A percentile compares a stretch with the other conserved stretches of the same genome.
Conservation (phyloP, 768 basidiomycete genomes). For the Omphalotus guepiniiformis region DNA sequence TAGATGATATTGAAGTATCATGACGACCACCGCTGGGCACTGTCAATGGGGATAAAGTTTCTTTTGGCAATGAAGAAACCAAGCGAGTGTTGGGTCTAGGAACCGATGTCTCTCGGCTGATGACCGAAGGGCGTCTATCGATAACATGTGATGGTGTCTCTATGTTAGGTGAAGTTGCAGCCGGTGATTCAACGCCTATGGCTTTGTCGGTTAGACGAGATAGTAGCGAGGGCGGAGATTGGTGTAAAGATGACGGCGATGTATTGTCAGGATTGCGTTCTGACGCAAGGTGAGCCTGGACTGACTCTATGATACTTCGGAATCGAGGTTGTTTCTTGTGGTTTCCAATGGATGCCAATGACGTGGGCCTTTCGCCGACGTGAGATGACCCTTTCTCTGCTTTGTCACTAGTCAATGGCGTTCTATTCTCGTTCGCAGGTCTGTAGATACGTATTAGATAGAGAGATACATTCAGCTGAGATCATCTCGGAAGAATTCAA, state of each 20-base stretch:
- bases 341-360: constrained; percentile 5
- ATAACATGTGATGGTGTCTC: background rate
- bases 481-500: too few species aligned
- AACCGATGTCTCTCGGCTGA: too few species aligned
- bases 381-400: too few species aligned
- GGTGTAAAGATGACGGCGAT: background rate
- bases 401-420: too few species aligned
- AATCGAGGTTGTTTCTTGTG: constrained; percentile 11
- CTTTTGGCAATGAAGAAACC: background rate
- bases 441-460: too few species aligned
- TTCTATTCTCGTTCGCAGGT: too few species aligned
- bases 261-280: background rate
- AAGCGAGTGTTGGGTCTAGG: background rate
- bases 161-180: background rate
- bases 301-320: constrained; percentile 12
- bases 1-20: too few species aligned
- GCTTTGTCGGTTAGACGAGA: constrained; percentile 1
- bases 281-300: constrained; percentile 16
- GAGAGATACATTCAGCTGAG: too few species aligned
- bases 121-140: background rate
- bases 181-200: background rate
- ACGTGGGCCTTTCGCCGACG: background rate
- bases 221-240: constrained; percentile 3
- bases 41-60: background rate
- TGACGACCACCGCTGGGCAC: background rate